Evolutionary conservation across 1,284 basidiomycete species (phyloP).

Genomic region (Ustilago lituana): DNA sequence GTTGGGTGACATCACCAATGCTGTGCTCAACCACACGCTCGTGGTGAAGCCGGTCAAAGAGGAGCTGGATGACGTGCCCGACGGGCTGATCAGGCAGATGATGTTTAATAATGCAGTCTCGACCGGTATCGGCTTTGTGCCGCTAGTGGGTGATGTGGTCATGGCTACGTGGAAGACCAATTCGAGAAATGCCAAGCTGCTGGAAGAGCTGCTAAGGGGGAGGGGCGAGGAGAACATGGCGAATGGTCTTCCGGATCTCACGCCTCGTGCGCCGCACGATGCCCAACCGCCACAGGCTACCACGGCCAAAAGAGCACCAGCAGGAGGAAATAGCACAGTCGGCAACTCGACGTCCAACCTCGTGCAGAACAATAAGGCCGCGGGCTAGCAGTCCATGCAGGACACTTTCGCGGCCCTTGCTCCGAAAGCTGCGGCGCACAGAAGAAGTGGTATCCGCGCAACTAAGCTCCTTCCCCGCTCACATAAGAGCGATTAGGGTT

Average conservation of each 20-base stretch:
- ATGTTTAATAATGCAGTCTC: conserved; percentile 81
- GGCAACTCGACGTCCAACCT: conserved; percentile 28
- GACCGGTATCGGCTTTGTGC: conserved; percentile 78
- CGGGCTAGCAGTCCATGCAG: conserved; percentile 22
- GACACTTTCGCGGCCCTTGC: conserved; percentile 10
- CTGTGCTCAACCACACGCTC: conserved; percentile 78
- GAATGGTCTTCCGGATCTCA: conserved; percentile 46
- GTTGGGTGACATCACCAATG: conserved; percentile 76
- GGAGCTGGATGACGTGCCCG: conserved; percentile 71
- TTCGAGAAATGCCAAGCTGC: conserved; percentile 77
- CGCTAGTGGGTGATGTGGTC: conserved; percentile 80
- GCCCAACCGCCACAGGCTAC: conserved; percentile 23
- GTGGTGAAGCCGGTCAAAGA: conserved; percentile 80
- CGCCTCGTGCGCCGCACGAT: conserved; percentile 35
- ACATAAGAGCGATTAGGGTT: too few species aligned
- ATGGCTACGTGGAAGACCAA: conserved; percentile 86
- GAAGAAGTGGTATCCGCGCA: conserved; percentile 25
- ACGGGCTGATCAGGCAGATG: conserved; percentile 70
- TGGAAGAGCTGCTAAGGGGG: conserved; percentile 57
- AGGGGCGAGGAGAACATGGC: conserved; percentile 58
- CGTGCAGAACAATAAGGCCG: conserved; percentile 9
- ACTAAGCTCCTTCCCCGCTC: not conserved
- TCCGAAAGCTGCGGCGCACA: conserved; percentile 11
- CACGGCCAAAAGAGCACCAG: conserved; percentile 1
- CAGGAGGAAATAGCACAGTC: conserved; percentile 6